Percentiles rank a stretch among this genome's conserved stretches.
phyloP scores from a whole-genome alignment of 192 early-diverging fungal genomes.

The Mortierella hygrophila region DNA sequence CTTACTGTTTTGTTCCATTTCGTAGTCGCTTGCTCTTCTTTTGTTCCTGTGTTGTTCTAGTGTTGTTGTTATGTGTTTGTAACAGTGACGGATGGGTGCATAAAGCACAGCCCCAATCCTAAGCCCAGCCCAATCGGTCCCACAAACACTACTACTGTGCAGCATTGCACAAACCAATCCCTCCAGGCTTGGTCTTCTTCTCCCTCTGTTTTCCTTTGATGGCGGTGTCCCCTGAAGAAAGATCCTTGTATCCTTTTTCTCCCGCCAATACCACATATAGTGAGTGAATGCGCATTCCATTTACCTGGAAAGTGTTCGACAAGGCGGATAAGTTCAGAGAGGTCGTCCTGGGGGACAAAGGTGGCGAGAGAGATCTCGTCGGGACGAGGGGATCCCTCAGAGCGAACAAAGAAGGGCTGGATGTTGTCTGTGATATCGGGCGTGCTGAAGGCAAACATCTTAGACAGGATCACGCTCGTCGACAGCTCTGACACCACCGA shows the following conservation, averaged over 20 bases:
- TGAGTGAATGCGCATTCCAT: no score
- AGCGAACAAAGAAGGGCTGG: slow-evolving; percentile 40
- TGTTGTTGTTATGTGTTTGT: neutral
- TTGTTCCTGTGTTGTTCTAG: neutral
- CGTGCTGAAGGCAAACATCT: slow-evolving; percentile 45
- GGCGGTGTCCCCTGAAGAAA: no score
- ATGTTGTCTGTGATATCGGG: slow-evolving; percentile 35
- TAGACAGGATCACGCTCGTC: slow-evolving; percentile 34
- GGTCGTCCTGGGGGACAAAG: slow-evolving; percentile 54
- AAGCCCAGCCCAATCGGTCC: neutral
- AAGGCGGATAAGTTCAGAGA: slow-evolving; percentile 55
- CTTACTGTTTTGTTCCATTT: no score
- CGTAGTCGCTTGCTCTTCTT: neutral
- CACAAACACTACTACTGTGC: neutral
- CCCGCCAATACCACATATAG: no score
- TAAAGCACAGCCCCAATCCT: neutral
- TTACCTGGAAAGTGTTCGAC: slow-evolving; percentile 63
- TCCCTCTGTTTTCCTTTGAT: no score
- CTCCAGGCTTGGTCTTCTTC: no score
- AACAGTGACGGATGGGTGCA: neutral
- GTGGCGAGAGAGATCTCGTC: slow-evolving; percentile 61
- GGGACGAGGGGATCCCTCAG: slow-evolving; percentile 25
- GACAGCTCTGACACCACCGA: slow-evolving; percentile 31
- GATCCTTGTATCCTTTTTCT: no score
- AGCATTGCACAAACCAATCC: neutral